Percentiles rank a stretch among this genome's conserved stretches.
phyloP scores from a whole-genome alignment of 345 rosid species.

The Acer campestre region DNA sequence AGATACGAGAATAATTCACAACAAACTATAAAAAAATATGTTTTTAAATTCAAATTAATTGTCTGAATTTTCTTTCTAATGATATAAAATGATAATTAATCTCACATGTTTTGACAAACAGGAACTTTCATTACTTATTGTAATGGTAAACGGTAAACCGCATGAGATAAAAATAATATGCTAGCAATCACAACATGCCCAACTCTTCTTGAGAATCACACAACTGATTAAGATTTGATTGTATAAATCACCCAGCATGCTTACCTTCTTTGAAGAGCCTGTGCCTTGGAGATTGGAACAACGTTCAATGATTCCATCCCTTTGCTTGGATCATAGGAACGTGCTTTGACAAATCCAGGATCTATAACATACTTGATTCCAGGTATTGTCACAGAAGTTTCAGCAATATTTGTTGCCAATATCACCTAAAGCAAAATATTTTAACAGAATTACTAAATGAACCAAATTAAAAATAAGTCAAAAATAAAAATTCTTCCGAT shows the following conservation, averaged over 20 bases:
- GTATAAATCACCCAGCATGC: not conserved
- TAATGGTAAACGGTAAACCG: not conserved
- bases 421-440: slow-evolving; percentile 53
- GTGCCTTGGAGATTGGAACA: slow-evolving; percentile 87
- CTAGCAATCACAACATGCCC: not conserved
- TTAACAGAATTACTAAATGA: slow-evolving; percentile 14
- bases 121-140: not conserved
- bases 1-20: not conserved
- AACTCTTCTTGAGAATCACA: slow-evolving; percentile 20
- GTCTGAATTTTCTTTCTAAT: not conserved
- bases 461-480: not conserved
- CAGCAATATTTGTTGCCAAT: slow-evolving; percentile 95
- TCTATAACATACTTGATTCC: slow-evolving; percentile 94
- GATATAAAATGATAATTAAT: not conserved
- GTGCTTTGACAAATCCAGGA: slow-evolving; percentile 90
- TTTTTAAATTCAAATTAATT: not conserved
- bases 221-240: not conserved
- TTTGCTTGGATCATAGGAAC: slow-evolving; percentile 74
- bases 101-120: not conserved
- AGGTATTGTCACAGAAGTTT: slow-evolving; percentile 93
- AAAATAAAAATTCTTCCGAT: not conserved
- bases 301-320: slow-evolving; percentile 84
- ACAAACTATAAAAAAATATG: not conserved
- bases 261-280: slow-evolving; percentile 91
- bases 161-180: not conserved